Conservation (phyloP, 2,329 filamentous ascomycete genomes). For the Pseudocercospora vitis region DNA sequence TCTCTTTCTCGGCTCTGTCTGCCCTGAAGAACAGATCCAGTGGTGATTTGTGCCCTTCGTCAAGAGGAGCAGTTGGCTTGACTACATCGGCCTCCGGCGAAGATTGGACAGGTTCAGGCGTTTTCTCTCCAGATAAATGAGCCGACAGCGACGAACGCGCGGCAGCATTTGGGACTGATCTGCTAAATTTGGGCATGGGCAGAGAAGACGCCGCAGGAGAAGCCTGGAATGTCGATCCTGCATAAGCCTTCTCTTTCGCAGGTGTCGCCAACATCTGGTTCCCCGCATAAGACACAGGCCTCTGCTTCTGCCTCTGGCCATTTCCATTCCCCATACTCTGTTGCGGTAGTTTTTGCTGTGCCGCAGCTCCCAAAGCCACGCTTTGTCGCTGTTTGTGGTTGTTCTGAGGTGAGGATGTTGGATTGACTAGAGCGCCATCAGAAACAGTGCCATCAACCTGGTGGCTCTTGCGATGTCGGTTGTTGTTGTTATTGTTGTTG, state of each 20-base stretch:
- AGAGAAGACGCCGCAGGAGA: slow-evolving; percentile 88
- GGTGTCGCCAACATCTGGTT: slow-evolving; percentile 44
- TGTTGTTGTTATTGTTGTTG: too few relatives aligned
- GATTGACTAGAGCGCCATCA: slow-evolving; percentile 29
- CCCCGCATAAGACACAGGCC: slow-evolving; percentile 43
- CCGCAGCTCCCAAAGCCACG: slow-evolving; percentile 16
- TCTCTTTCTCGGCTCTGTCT: slow-evolving; percentile 73
- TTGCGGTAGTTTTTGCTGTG: slow-evolving; percentile 14
- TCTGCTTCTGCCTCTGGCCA: slow-evolving; percentile 38
- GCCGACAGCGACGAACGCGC: slow-evolving; percentile 47
- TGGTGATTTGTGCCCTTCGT: slow-evolving; percentile 64
- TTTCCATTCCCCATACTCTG: slow-evolving; percentile 27
- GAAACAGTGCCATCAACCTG: slow-evolving; percentile 31
- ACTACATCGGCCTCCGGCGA: slow-evolving; percentile 49
- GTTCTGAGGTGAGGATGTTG: slow-evolving; percentile 28
- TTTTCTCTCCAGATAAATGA: slow-evolving; percentile 49
- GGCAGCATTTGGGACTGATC: slow-evolving; percentile 67
- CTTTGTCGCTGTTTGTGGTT: slow-evolving; percentile 28
- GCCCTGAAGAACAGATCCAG: slow-evolving; percentile 89
- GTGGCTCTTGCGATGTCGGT: slow-evolving; percentile 29
- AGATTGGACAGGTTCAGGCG: slow-evolving; percentile 48
- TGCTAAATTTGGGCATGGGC: slow-evolving; percentile 86
- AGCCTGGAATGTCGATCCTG: slow-evolving; percentile 90
- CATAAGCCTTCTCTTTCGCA: slow-evolving; percentile 64
- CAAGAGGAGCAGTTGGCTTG: slow-evolving; percentile 46